Evolutionary conservation across 2,329 filamentous ascomycete species (phyloP).

Genomic region (Colletotrichum shisoi): DNA sequence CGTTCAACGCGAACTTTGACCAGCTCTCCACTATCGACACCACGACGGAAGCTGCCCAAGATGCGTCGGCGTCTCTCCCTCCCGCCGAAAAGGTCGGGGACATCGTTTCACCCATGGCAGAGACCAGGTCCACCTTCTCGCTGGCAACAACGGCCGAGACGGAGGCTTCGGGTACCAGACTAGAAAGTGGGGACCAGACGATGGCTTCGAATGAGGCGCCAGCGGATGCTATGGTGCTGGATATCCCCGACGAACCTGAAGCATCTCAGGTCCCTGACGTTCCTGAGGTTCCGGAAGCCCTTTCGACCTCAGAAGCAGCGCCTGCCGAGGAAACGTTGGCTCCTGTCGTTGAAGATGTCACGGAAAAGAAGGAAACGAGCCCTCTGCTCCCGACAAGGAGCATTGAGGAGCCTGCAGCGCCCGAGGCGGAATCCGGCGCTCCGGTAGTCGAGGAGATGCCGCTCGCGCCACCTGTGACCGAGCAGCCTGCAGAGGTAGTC

Average conservation of each 20-base stretch:
- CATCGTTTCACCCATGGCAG: constrained; percentile 34
- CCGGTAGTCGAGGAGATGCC: constrained; percentile 9
- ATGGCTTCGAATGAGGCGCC: constrained; percentile 26
- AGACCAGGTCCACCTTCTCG: constrained; percentile 34
- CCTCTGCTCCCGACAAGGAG: not conserved
- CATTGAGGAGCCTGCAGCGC: constrained; percentile 6
- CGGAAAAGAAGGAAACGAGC: constrained; percentile 21
- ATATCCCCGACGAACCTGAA: constrained; percentile 10
- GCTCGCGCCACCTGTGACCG: not conserved
- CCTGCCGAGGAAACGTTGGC: constrained; percentile 7
- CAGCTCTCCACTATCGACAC: constrained; percentile 19
- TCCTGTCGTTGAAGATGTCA: constrained; percentile 10
- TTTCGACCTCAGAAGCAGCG: constrained; percentile 7
- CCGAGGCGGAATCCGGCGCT: constrained; percentile 15
- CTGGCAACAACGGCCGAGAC: constrained; percentile 36
- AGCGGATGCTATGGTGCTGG: constrained; percentile 27
- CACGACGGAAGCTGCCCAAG: constrained; percentile 16
- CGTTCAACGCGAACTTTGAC: not conserved
- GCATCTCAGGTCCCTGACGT: not conserved
- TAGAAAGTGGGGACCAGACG: constrained; percentile 29
- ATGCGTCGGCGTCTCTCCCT: constrained; percentile 27
- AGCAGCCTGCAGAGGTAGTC: constrained; percentile 6
- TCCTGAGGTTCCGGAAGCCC: constrained; percentile 7
- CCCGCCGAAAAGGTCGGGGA: constrained; percentile 36
- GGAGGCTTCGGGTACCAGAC: constrained; percentile 28